Evolutionary conservation across 2,329 filamentous ascomycete genomes (phyloP).

Genomic region (Teratosphaeria destructans): DNA sequence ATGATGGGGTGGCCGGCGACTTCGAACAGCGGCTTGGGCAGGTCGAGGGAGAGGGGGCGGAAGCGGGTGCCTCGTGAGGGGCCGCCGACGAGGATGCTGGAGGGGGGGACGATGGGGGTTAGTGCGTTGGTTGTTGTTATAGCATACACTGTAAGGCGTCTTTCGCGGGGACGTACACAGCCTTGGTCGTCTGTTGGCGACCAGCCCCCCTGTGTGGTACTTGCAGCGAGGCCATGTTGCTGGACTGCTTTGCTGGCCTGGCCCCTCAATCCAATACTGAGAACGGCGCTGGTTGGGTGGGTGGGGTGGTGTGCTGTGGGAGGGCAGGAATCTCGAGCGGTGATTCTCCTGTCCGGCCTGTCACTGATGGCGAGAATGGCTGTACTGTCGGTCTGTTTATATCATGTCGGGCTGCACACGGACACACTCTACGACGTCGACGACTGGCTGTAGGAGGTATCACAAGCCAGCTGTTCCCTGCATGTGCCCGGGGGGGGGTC

Average conservation of each 20-base stretch:
- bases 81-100: conserved; percentile 65
- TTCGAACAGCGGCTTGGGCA: conserved; percentile 97
- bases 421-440: too few species aligned
- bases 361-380: background rate
- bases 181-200: conserved; percentile 63
- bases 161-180: conserved; percentile 54
- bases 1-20: conserved; percentile 97
- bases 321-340: background rate
- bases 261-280: background rate
- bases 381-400: background rate
- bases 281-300: background rate
- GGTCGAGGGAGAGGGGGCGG: conserved; percentile 64
- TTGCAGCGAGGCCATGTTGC: conserved; percentile 18
- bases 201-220: conserved; percentile 21
- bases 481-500: background rate
- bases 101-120: too few species aligned
- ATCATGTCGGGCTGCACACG: background rate
- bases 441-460: background rate
- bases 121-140: background rate
- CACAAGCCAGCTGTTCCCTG: background rate
- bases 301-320: background rate
- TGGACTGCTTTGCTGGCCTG: background rate
- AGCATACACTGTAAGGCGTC: conserved; percentile 4
- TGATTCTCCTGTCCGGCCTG: background rate
- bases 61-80: conserved; percentile 93